Conservation (phyloP, 2,329 filamentous ascomycete genomes). For the Ceratocystis cubensis region DNA sequence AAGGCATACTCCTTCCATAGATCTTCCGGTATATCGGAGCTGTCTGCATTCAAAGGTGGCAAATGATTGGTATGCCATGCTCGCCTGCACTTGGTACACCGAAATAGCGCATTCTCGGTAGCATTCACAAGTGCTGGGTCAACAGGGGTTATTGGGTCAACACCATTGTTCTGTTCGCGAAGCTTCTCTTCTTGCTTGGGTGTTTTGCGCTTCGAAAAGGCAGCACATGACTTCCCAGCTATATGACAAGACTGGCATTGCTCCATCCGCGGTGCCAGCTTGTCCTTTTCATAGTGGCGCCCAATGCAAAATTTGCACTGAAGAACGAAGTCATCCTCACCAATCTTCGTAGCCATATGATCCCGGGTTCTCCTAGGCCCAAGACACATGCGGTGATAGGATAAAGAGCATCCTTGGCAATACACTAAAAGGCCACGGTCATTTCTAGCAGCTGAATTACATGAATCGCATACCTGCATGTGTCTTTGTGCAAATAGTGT, state of each 20-base stretch:
- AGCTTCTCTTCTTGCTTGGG: slow-evolving; percentile 72
- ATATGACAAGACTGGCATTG: slow-evolving; percentile 58
- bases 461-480: slow-evolving; percentile 58
- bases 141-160: slow-evolving; percentile 61
- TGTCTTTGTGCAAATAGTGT: slow-evolving; percentile 55
- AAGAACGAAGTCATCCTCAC: slow-evolving; percentile 63
- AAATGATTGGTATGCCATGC: slow-evolving; percentile 79
- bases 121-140: slow-evolving; percentile 58
- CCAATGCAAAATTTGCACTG: slow-evolving; percentile 83
- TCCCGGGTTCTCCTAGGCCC: slow-evolving; percentile 61
- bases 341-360: slow-evolving; percentile 82
- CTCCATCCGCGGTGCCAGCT: slow-evolving; percentile 52
- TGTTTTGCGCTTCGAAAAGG: slow-evolving; percentile 63
- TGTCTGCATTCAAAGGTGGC: slow-evolving; percentile 39
- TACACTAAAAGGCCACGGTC: slow-evolving; percentile 61
- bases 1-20: slow-evolving; percentile 60
- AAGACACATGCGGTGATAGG: slow-evolving; percentile 75
- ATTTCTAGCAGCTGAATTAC: slow-evolving; percentile 40
- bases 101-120: slow-evolving; percentile 62
- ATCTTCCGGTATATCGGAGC: slow-evolving; percentile 34
- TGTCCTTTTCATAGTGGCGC: slow-evolving; percentile 53
- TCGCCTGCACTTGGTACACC: slow-evolving; percentile 64
- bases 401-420: slow-evolving; percentile 80
- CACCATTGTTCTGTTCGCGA: slow-evolving; percentile 62
- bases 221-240: slow-evolving; percentile 54